Base-by-base conservation (phyloP, 1,284 basidiomycete species). In the Sphaerobolus stellatus region DNA sequence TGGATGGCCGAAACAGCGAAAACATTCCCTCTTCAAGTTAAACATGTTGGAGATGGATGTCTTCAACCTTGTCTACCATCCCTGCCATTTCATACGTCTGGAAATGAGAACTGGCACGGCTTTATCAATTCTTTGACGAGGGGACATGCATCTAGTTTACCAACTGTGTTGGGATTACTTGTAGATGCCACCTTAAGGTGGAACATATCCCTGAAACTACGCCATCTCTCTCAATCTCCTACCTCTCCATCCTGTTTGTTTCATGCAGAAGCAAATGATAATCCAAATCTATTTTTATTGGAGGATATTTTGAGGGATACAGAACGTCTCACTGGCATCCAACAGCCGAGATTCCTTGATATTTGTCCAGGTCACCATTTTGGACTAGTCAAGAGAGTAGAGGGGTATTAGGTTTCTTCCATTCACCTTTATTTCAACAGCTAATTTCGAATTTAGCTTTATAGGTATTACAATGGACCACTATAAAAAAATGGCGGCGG, bases 81-180 rank as follows among this genome's bases (percentile, higher is more conserved):
- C 29, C 31, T 24, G 13, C 28, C 28, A 13, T 49, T n/a, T 18
- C 48, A 49, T 34, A 49, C 48, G 28, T 49, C 48, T 8, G 48
- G 48, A 34, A 49, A 49, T 33, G 48, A 49, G 20, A 49, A 49
- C 31, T 49, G 48, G 48, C 48, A 49, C 34, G 48, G 7, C 13
- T n/a, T 25, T 33, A n/a, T 49, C 16, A 49, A 49, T 49, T 7
- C 6, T 5, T 30, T 49, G 18, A 36, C 27, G 16, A 14, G 48
- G 20, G 48, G 48, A 13, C 18, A 49, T 49, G 48, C 48, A 6
- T 49, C 28, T 5, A 49, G 48, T 33, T 22, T 49, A 33, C 22
- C 48, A 20, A 49, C 48, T 36, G 29, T 49, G 16, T 25, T 20
- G 5, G 16, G 13, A 18, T 25, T 49, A 18, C n/a, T 49, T 11